Evolutionary conservation across 2,329 filamentous ascomycete genomes (phyloP).

Genomic region (Cordyceps cicadae): DNA sequence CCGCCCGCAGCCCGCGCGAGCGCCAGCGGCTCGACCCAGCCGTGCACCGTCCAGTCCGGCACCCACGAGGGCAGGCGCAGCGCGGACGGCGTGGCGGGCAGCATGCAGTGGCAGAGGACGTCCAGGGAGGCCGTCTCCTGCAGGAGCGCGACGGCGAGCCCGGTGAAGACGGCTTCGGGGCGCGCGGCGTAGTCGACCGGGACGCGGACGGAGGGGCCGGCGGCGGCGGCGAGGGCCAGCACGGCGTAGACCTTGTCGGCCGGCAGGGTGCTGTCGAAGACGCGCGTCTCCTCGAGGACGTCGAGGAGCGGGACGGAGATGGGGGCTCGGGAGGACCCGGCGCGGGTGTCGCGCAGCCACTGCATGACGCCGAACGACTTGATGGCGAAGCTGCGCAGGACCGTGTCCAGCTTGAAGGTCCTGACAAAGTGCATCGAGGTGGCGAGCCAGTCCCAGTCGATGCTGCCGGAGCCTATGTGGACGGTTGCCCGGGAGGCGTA

Average conservation of each 20-base stretch:
- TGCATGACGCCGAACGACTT: background rate
- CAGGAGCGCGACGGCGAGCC: background rate
- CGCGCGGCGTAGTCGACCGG: background rate
- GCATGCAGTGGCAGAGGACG: background rate
- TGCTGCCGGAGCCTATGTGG: background rate
- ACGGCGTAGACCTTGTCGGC: background rate
- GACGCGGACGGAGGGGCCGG: background rate
- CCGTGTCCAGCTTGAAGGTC: background rate
- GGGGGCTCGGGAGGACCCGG: too few species aligned
- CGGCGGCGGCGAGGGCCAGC: background rate
- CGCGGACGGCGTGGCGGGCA: background rate
- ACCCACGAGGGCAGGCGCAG: constrained; percentile 12
- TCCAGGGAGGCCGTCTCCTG: background rate
- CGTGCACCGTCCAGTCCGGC: constrained; percentile 15
- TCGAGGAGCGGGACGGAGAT: background rate
- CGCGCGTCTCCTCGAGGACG: background rate
- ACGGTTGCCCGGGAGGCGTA: constrained; percentile 4
- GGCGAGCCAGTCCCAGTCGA: background rate
- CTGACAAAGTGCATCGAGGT: background rate
- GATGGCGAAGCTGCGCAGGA: background rate
- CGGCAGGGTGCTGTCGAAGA: background rate
- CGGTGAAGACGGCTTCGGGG: background rate
- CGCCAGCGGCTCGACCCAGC: constrained; percentile 12
- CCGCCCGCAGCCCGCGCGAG: background rate
- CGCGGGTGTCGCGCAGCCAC: background rate